Base-by-base conservation (phyloP, 2,329 filamentous ascomycete species). In the Sporothrix humicola region DNA sequence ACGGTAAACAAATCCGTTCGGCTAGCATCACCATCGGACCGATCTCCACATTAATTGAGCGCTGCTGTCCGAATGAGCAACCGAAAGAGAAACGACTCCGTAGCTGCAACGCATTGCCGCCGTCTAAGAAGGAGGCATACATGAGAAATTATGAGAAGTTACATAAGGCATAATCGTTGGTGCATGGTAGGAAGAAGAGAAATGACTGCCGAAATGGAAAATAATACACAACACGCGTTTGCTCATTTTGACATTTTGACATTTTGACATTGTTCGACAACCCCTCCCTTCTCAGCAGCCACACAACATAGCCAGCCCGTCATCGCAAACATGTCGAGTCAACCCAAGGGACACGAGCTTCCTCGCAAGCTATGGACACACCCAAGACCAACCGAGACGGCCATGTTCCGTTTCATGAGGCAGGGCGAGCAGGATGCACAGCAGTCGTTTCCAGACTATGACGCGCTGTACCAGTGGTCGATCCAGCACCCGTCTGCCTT, bases 361-460 rank as follows among this genome's bases (percentile, higher is more conserved):
- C 59, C 59, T 10, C 59, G 59, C n/a, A 65, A 65, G 59, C 59
- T 65, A 46, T 65, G 59, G 59, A 46, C 26, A 37, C 59, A 65
- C 26, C 59, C 59, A 10, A 65, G 31, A 23, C 59, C 59, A 65
- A 20, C 59, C 10, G 59, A 65, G 59, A 42, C 59, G 8, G 59
- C 59, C 31, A 65, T 65, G 59, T 46, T 10, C 59, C 23, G 44
- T 12, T 65, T 65, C 59, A 65, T 65, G 59, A 65, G 44, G 26
- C 59, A 65, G 17, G 59, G 31, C 7, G 59, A 23, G 2, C 3
- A 65, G 31, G 37, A 46, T n/a, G 31, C 59, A 65, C 23, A 65
- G 44, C 59, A 54, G 7, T 54, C 17, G 7, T 54, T 54, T 20
- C 17, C 50, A 5, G 50, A 54, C 17, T 54, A 54, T 10, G 5